phyloP scores from a whole-genome alignment of 176 grass and related monocot species.

The Calamus simplicifolius region DNA sequence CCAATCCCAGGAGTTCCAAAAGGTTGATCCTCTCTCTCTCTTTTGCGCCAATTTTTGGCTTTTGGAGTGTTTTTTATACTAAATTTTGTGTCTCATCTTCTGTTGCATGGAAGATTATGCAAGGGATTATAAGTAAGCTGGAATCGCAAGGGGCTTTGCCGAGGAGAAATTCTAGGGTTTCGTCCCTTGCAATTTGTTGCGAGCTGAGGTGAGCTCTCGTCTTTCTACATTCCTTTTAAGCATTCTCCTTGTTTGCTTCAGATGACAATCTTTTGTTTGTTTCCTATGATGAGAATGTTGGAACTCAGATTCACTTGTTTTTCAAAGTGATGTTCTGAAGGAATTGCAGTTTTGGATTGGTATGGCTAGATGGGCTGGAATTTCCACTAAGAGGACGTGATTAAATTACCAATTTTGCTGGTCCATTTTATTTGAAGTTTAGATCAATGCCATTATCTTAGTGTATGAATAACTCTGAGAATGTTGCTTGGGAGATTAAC shows the following conservation, averaged over 20 bases:
- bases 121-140: slow-evolving; percentile 98
- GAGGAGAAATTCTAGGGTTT: slow-evolving; percentile 98
- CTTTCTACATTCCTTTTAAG: slow-evolving; percentile 2
- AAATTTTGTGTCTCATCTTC: slow-evolving; percentile 5
- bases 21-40: slow-evolving; percentile 36
- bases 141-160: slow-evolving; percentile 89
- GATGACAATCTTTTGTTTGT: slow-evolving; percentile 1
- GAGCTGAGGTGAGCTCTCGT: slow-evolving; percentile 62
- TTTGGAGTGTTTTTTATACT: background rate
- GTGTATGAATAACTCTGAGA: no score
- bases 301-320: no score
- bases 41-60: slow-evolving; percentile 6
- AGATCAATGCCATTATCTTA: no score
- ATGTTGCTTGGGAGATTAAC: no score
- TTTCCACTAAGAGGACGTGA: no score
- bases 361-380: no score
- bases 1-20: slow-evolving; percentile 89
- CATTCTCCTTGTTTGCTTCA: background rate
- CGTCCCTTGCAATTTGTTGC: slow-evolving; percentile 88
- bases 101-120: slow-evolving; percentile 54
- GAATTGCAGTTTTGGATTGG: no score
- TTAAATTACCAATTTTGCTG: no score
- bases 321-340: no score
- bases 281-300: background rate
- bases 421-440: no score